phyloP scores from a whole-genome alignment of 352 stramenopile species.

The Phytophthora multivora region DNA sequence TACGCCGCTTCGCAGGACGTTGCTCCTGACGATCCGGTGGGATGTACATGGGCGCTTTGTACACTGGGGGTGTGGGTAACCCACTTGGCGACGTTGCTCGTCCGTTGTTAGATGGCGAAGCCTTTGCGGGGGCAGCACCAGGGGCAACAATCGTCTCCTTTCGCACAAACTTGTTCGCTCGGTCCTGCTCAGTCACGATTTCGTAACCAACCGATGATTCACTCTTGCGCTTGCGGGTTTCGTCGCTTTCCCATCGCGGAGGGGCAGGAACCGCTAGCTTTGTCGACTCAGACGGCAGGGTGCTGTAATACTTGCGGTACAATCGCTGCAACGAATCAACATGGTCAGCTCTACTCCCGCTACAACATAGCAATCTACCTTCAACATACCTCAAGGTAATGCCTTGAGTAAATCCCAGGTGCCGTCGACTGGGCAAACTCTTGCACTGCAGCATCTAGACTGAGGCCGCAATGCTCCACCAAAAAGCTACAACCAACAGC shows the following conservation, averaged over 20 bases:
- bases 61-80: conserved; percentile 50
- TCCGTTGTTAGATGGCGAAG: conserved; percentile 31
- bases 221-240: conserved; percentile 42
- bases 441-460: conserved; percentile 65
- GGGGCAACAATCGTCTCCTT: conserved; percentile 36
- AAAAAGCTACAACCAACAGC: conserved; percentile 53
- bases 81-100: conserved; percentile 27
- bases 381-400: conserved; percentile 66
- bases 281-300: conserved; percentile 54
- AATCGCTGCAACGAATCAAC: conserved; percentile 41
- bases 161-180: conserved; percentile 60
- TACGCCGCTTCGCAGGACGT: conserved; percentile 75
- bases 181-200: conserved; percentile 75
- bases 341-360: conserved; percentile 1
- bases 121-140: conserved; percentile 5
- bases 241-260: conserved; percentile 70
- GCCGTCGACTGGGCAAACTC: conserved; percentile 59
- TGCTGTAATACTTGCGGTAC: conserved; percentile 84
- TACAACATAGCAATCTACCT: background rate
- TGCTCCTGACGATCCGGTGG: conserved; percentile 60
- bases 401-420: conserved; percentile 68
- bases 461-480: conserved; percentile 68
- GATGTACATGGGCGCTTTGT: conserved; percentile 78
- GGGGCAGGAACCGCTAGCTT: conserved; percentile 52
- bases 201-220: conserved; percentile 51